phyloP scores from a whole-genome alignment of 2,329 filamentous ascomycete species.

The Monilinia fructigena region DNA sequence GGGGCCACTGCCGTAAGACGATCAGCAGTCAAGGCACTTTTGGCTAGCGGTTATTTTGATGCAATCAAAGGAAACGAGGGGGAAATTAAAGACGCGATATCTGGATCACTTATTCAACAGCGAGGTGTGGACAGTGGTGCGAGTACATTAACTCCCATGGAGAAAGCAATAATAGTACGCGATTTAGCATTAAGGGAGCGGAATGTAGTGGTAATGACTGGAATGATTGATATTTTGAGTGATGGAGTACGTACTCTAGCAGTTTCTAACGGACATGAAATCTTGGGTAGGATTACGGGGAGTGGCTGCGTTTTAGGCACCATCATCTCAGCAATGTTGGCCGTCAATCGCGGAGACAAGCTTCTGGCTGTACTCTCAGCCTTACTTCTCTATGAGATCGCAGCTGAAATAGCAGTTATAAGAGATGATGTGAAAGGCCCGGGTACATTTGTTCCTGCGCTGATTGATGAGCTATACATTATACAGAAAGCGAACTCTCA shows the following conservation, averaged over 20 bases:
- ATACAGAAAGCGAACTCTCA: constrained; percentile 50
- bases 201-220: constrained; percentile 80
- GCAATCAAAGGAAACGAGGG: constrained; percentile 93
- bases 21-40: constrained; percentile 66
- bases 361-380: constrained; percentile 72
- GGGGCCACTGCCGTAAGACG: constrained; percentile 77
- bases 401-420: constrained; percentile 62
- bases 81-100: constrained; percentile 74
- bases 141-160: constrained; percentile 51
- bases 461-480: constrained; percentile 68
- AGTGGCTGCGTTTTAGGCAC: constrained; percentile 86
- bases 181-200: constrained; percentile 66
- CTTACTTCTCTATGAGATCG: constrained; percentile 74
- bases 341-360: constrained; percentile 60
- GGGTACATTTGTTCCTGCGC: constrained; percentile 81
- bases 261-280: constrained; percentile 73
- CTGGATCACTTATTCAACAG: constrained; percentile 61
- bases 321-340: constrained; percentile 71
- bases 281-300: constrained; percentile 70
- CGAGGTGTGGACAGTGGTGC: constrained; percentile 79
- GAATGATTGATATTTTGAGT: constrained; percentile 71
- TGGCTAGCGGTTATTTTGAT: constrained; percentile 74
- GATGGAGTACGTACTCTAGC: constrained; percentile 68
- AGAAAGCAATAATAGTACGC: constrained; percentile 62
- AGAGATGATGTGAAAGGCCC: constrained; percentile 69